Conservation (phyloP, 257 asterid genomes). For the Plantago elongata region DNA sequence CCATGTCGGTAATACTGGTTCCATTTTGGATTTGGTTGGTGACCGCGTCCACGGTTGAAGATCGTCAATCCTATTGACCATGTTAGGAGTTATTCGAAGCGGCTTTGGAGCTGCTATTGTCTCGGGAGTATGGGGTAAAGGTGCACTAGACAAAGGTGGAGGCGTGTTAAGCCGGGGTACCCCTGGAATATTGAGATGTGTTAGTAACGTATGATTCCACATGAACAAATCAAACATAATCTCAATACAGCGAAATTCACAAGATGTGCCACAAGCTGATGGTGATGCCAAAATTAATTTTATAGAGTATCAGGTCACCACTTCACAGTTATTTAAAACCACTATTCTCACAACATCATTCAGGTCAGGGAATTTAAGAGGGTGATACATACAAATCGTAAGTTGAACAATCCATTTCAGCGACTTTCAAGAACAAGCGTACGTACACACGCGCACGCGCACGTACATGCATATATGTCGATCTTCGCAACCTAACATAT, state of each 20-base stretch:
- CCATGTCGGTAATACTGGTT: slow-evolving; percentile 86
- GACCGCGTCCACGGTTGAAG: slow-evolving; percentile 99
- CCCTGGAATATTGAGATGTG: slow-evolving; percentile 42
- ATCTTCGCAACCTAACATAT: not conserved
- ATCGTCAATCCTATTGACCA: slow-evolving; percentile 77
- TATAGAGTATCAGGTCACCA: too few relatives aligned
- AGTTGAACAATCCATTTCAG: slow-evolving; percentile 3
- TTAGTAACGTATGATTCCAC: slow-evolving; percentile 7
- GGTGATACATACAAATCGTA: slow-evolving; percentile 14
- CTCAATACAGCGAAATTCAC: slow-evolving; percentile 3
- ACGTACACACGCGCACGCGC: not conserved
- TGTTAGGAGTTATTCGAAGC: slow-evolving; percentile 72
- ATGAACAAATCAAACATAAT: slow-evolving; percentile 1
- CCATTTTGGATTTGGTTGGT: slow-evolving; percentile 89
- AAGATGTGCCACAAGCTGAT: not conserved
- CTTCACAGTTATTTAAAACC: too few relatives aligned
- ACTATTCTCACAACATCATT: too few relatives aligned
- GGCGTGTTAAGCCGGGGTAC: slow-evolving; percentile 99
- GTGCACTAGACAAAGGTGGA: slow-evolving; percentile 56
- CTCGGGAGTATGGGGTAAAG: slow-evolving; percentile 44
- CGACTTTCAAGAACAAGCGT: not conserved
- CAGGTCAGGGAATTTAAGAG: not conserved
- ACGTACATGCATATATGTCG: not conserved
- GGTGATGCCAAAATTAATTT: too few relatives aligned
- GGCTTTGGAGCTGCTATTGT: slow-evolving; percentile 79